Evolutionary conservation across 2,329 filamentous ascomycete species (phyloP).

Genomic region (Paecilomyces sp.): DNA sequence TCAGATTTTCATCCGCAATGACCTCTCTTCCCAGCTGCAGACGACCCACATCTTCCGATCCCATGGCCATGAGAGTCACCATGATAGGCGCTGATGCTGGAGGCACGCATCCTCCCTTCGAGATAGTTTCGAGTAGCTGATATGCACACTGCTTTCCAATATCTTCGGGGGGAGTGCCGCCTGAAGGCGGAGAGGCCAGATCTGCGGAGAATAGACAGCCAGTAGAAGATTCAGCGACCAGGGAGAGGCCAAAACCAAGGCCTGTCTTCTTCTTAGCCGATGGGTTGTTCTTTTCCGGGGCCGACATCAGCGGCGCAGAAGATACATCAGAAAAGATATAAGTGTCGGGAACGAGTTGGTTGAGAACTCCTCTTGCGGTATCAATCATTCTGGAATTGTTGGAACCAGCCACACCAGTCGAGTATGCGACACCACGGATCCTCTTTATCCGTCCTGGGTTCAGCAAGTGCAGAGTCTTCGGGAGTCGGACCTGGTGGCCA

Average conservation of each 20-base stretch:
- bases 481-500: conserved; percentile 84
- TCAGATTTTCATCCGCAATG: conserved; percentile 69
- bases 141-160: conserved; percentile 82
- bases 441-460: conserved; percentile 78
- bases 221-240: conserved; percentile 88
- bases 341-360: conserved; percentile 77
- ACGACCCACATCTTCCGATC: conserved; percentile 87
- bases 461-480: conserved; percentile 86
- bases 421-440: conserved; percentile 88
- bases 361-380: conserved; percentile 76
- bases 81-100: conserved; percentile 65
- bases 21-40: conserved; percentile 75
- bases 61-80: conserved; percentile 93
- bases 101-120: conserved; percentile 74
- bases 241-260: conserved; percentile 81
- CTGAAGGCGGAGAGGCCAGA: conserved; percentile 63
- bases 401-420: conserved; percentile 80
- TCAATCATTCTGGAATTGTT: conserved; percentile 97
- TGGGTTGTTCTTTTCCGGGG: conserved; percentile 61
- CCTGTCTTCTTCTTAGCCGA: conserved; percentile 57
- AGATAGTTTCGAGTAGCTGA: conserved; percentile 77
- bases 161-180: conserved; percentile 81
- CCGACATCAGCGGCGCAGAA: conserved; percentile 54
- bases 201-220: conserved; percentile 87
- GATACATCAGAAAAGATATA: conserved; percentile 72